Evolutionary conservation across 1,284 basidiomycete genomes (phyloP).

Genomic region (Pseudozyma tsukubaensis): DNA sequence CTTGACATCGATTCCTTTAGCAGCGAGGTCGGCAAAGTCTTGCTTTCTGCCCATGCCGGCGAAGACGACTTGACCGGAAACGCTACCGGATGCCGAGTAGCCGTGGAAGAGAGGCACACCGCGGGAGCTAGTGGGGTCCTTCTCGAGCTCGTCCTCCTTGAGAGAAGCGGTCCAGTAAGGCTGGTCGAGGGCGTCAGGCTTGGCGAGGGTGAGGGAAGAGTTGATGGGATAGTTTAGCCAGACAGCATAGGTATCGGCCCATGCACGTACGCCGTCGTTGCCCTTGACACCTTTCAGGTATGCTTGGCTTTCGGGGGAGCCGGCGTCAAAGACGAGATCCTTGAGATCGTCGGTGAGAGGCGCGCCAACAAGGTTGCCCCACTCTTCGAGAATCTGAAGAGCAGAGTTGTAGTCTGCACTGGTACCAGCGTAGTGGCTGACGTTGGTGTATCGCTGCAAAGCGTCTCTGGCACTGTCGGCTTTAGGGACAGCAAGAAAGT

Average conservation of each 20-base stretch:
- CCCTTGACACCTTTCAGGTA: conserved; percentile 39
- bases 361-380: conserved; percentile 58
- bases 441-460: conserved; percentile 56
- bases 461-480: conserved; percentile 48
- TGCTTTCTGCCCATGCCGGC: conserved; percentile 83
- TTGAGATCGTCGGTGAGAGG: conserved; percentile 41
- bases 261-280: conserved; percentile 50
- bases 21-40: conserved; percentile 74
- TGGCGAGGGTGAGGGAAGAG: conserved; percentile 55
- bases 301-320: conserved; percentile 47
- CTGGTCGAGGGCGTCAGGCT: conserved; percentile 42
- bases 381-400: conserved; percentile 53
- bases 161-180: conserved; percentile 76
- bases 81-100: conserved; percentile 68
- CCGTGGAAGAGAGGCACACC: conserved; percentile 71
- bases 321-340: conserved; percentile 62
- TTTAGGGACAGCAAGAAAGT: conserved; percentile 45
- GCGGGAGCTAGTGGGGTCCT: conserved; percentile 70
- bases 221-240: conserved; percentile 65
- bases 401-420: conserved; percentile 54
- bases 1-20: conserved; percentile 77
- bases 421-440: conserved; percentile 58
- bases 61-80: conserved; percentile 78
- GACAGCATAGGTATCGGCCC: conserved; percentile 66
- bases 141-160: conserved; percentile 68